phyloP scores from a whole-genome alignment of 1,284 basidiomycete genomes.

The Melampsora abietis-canadensis region DNA sequence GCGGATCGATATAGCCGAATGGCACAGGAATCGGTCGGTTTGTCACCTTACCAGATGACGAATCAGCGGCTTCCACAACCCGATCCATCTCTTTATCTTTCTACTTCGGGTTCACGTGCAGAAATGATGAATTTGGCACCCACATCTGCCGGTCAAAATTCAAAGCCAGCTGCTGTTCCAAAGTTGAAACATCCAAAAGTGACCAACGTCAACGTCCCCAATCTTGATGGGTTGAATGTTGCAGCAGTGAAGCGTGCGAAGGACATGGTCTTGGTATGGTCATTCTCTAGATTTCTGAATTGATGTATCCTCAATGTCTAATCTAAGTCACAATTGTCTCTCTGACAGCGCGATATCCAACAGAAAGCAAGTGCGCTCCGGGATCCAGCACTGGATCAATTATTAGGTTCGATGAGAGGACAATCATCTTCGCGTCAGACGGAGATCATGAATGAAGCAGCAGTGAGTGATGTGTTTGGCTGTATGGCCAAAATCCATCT shows the following conservation, averaged over 20 bases:
- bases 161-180: background rate
- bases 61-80: too few species aligned
- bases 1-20: too few species aligned
- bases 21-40: too few species aligned
- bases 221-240: background rate
- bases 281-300: background rate
- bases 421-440: background rate
- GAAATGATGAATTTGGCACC: too few species aligned
- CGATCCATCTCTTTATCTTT: too few species aligned
- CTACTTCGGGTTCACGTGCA: too few species aligned
- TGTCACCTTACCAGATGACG: too few species aligned
- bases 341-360: constrained; percentile 8
- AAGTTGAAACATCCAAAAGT: background rate
- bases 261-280: constrained; percentile 27
- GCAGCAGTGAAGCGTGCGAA: constrained; percentile 1
- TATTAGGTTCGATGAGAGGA: constrained; percentile 8
- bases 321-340: background rate
- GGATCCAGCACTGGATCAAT: constrained; percentile 5
- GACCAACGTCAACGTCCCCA: background rate
- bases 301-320: background rate
- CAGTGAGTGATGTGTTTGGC: background rate
- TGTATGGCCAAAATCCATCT: background rate
- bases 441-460: constrained; percentile 7
- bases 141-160: too few species aligned
- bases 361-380: constrained; percentile 16